Base-by-base conservation (phyloP, 345 rosid genomes). In the Noccaea caerulescens region DNA sequence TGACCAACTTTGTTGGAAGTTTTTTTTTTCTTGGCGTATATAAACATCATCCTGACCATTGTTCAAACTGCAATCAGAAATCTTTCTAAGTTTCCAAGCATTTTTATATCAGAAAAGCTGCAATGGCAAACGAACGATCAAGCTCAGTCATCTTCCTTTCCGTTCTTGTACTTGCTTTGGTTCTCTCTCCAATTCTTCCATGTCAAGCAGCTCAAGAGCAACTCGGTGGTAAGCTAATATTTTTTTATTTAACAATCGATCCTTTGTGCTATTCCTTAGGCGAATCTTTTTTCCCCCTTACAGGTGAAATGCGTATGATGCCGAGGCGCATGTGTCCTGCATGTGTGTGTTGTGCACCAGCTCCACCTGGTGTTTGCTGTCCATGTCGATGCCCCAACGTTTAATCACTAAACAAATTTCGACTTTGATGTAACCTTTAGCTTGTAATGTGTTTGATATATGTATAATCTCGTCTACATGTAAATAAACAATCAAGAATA, bases 341-440 rank as follows among this genome's bases (percentile, higher is more conserved):
- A 1, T 72, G 71, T 72, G 65, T 8, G 25, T 72, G 77, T 47
- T 72, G 77, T 65, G 58, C 25, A 56, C 77, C 71, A 25, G 71
- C 71, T 65, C 58, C 65, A 42, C n/a, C 8, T 56, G 66, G 33
- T 46, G 34, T 44, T 56, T 72, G 77, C 27, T 72, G 71, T 27
- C 77, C 77, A 27, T 72, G 71, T 10, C 41, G 36, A 56, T 70
- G 74, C 34, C 3, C 55, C 30, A 57, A 55, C n/a, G 18, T 20
- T 20, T 20, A 20, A 44, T 0, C 76, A 64, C 36, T n/a, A 53
- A 46, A 36, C 3, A 18, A 3, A 27, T 1, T 42, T 0, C 1
- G 7, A 36, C 30, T 34, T 18, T 63, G 13, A 20, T 53, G 42
- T 72, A 54, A 33, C 0, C 46, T 63, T 46, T 27, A 8, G 53